phyloP scores from a whole-genome alignment of 768 basidiomycete species.

The Mycena leptocephala region DNA sequence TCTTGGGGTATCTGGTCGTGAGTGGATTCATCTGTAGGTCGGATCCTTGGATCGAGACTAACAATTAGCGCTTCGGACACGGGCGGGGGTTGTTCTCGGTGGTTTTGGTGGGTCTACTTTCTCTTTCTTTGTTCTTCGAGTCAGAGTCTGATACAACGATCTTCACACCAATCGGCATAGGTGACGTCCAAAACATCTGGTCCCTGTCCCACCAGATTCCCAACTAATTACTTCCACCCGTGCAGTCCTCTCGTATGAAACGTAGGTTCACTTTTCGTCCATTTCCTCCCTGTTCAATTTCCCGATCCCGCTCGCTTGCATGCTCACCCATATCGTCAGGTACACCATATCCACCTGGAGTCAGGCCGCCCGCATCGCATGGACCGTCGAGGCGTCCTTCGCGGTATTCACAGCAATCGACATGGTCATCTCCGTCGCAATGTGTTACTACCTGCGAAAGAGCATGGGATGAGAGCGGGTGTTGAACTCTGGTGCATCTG shows the following conservation, averaged over 20 bases:
- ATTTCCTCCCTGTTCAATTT: neutral
- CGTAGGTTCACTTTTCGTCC: conserved; percentile 52
- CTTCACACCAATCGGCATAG: conserved; percentile 49
- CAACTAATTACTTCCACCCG: neutral
- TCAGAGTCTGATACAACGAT: neutral
- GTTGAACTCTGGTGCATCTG: conserved; percentile 49
- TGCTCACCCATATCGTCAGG: conserved; percentile 35
- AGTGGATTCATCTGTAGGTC: conserved; percentile 10
- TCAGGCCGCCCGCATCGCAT: conserved; percentile 51
- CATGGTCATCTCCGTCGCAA: conserved; percentile 56
- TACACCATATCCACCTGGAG: conserved; percentile 49
- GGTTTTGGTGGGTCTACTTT: conserved; percentile 62
- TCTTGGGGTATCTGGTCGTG: conserved; percentile 56
- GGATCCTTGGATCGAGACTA: neutral
- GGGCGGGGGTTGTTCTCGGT: conserved; percentile 53
- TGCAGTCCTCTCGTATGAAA: conserved; percentile 54
- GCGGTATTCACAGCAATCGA: conserved; percentile 62
- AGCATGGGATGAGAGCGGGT: conserved; percentile 45
- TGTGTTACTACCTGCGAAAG: conserved; percentile 53
- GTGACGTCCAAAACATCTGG: conserved; percentile 44
- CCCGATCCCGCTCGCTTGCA: too few relatives aligned
- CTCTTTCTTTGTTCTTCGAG: neutral
- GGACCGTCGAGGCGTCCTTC: conserved; percentile 60
- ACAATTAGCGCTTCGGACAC: neutral
- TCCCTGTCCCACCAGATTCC: neutral